Percentiles rank a stretch among this genome's conserved stretches.
Evolutionary conservation across 441 rosid genomes (phyloP).

Genomic region (Biscutella laevigata): DNA sequence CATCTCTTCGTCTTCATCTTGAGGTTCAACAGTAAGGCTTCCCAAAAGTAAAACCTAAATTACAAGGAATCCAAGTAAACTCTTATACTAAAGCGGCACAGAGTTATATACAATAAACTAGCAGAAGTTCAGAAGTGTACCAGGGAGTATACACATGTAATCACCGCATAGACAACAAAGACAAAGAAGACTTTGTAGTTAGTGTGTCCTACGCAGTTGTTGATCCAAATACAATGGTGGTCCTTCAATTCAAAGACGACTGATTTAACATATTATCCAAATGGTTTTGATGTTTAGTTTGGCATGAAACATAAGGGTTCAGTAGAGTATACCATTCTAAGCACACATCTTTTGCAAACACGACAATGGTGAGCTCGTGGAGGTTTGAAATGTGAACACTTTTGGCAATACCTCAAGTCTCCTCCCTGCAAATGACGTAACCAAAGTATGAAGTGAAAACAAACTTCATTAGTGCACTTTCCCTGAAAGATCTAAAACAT

Average conservation of each 20-base stretch:
- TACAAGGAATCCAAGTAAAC: neutral
- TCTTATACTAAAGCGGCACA: neutral
- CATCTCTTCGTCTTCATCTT: slow-evolving; percentile 51
- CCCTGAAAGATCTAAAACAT: neutral
- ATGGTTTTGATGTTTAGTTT: slow-evolving; percentile 8
- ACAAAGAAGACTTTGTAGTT: slow-evolving; percentile 83
- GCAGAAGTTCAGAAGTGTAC: slow-evolving; percentile 34
- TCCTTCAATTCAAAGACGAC: slow-evolving; percentile 51
- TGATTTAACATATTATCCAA: slow-evolving; percentile 25
- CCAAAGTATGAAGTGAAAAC: neutral
- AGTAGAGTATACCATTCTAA: slow-evolving; percentile 62
- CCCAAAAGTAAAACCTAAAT: slow-evolving; percentile 80
- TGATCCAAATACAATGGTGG: slow-evolving; percentile 96
- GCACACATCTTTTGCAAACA: slow-evolving; percentile 80
- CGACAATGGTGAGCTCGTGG: slow-evolving; percentile 95
- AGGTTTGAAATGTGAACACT: slow-evolving; percentile 74
- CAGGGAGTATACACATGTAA: slow-evolving; percentile 66
- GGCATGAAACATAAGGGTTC: slow-evolving; percentile 33
- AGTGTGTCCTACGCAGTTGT: slow-evolving; percentile 85
- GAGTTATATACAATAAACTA: neutral
- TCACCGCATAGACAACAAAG: slow-evolving; percentile 62
- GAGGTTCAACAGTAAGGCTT: slow-evolving; percentile 61
- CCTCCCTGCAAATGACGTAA: slow-evolving; percentile 52
- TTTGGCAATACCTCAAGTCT: slow-evolving; percentile 81
- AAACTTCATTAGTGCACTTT: neutral